These are phyloP conservation scores for Beverwykella pulmonaria DNA, from an alignment of 495 filamentous ascomycete genomes.

Conservation along the genomic window DNA sequence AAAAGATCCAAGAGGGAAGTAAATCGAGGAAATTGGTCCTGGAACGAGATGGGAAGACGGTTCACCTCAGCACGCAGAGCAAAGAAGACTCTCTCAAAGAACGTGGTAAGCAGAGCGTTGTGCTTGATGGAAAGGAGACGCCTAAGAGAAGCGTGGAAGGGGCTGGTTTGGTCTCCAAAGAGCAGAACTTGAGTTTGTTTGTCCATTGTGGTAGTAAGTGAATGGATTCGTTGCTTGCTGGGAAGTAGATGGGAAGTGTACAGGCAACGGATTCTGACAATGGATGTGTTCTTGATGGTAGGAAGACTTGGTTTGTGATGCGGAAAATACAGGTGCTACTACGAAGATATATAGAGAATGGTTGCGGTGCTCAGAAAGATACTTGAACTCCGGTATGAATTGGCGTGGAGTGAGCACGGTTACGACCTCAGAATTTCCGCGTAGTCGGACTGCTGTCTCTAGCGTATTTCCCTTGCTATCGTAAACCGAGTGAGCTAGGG, in stretches of 20 bases:
- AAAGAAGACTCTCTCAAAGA: conserved; percentile 27
- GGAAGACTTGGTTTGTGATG: conserved; percentile 7
- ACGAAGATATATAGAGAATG: conserved; percentile 17
- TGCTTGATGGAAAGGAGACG: conserved; percentile 28
- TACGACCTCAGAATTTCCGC: conserved; percentile 10
- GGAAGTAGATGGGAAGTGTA: conserved; percentile 3
- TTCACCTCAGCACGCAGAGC: conserved; percentile 19
- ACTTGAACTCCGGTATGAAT: conserved; percentile 7
- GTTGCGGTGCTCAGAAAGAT: neutral
- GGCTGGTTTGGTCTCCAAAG: conserved; percentile 28
- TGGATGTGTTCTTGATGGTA: neutral
- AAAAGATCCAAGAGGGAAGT: conserved; percentile 30
- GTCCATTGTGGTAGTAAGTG: conserved; percentile 25
- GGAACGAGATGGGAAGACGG: conserved; percentile 14
- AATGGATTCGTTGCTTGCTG: conserved; percentile 13
- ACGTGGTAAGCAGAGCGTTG: conserved; percentile 28
- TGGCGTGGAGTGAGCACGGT: neutral
- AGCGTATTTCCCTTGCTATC: neutral
- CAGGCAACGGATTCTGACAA: conserved; percentile 20
- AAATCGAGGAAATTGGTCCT: conserved; percentile 28
- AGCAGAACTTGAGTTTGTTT: conserved; percentile 27
- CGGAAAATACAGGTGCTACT: neutral
- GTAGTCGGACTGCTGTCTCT: neutral
- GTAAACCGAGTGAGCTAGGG: conserved; percentile 14
- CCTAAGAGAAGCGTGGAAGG: conserved; percentile 19